phyloP scores from a whole-genome alignment of 2,329 filamentous ascomycete species.

The Ustilaginoidea virens region DNA sequence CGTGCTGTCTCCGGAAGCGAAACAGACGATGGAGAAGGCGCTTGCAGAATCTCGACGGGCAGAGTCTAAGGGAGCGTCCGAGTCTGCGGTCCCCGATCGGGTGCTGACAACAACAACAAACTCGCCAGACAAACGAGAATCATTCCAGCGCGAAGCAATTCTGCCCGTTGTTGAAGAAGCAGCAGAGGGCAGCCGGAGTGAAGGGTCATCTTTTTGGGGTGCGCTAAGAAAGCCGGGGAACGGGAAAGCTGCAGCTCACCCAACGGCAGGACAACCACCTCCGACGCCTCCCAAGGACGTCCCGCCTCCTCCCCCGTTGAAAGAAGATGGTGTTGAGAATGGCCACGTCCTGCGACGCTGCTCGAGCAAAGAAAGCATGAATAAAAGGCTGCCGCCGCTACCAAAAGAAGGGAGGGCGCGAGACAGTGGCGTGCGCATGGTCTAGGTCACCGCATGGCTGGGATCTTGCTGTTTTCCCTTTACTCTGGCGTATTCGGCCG shows the following conservation, averaged over 20 bases:
- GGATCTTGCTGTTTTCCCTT: constrained; percentile 8
- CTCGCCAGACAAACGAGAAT: constrained; percentile 32
- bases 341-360: constrained; percentile 25
- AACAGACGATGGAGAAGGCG: constrained; percentile 25
- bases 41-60: constrained; percentile 20
- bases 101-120: constrained; percentile 28
- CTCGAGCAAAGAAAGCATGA: constrained; percentile 39
- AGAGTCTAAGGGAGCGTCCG: constrained; percentile 16
- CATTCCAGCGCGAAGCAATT: constrained; percentile 37
- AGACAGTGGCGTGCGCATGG: constrained; percentile 14
- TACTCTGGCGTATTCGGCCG: not conserved
- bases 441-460: constrained; percentile 13
- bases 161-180: constrained; percentile 83
- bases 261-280: too few relatives aligned
- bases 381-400: constrained; percentile 44
- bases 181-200: constrained; percentile 52
- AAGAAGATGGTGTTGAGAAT: constrained; percentile 29
- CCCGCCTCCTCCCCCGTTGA: constrained; percentile 1
- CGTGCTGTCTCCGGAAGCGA: constrained; percentile 20
- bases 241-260: too few relatives aligned
- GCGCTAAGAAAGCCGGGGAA: too few relatives aligned
- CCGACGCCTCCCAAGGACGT: constrained; percentile 19
- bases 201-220: constrained; percentile 17
- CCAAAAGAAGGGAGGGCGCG: constrained; percentile 21
- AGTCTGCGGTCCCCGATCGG: constrained; percentile 44